Evolutionary conservation across 352 stramenopile species (phyloP), one percentile per base, ranked within the genome.

Genomic region (Blastocystis hominis): DNA sequence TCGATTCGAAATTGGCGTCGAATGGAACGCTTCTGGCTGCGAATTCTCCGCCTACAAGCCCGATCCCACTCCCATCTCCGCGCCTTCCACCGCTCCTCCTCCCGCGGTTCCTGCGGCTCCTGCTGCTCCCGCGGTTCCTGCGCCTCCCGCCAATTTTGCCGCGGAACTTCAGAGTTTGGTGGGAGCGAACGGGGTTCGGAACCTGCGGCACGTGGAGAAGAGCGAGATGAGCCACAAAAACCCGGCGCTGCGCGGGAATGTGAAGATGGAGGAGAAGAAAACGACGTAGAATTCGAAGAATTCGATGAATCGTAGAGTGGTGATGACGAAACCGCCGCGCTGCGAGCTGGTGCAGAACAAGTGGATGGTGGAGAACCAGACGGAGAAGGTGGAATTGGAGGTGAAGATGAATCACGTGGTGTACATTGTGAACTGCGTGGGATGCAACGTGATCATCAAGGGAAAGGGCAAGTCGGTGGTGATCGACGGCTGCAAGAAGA

Each of bases 391-490:
- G 36, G 76, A 76, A n/a, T 34, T 76, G 44, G 68, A 54, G 36
- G 63, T 54, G 63, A 68, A 76, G 47, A 88, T 88, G 42, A 91
- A 88, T 36, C 75, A 91, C 4, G 79, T 62, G 34, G 91, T 98
- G 86, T 97, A 97, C 91, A 94, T 98, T 75, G 98, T 95, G 88
- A 94, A 94, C 56, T 98, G 96, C 89, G 91, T 97, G 80, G 92
- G 93, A 81, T 92, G 94, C 44, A 97, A 92, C 50, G 94, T 99
- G 89, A 91, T 97, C 90, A 92, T 99, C 24, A 95, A 94, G 46
- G 96, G 95, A 81, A 98, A 99, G 91, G 95, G 95, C 89, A 98
- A 98, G 91, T 97, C 93, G 86, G 93, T 99, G 66, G 92, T 96
- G 75, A 88, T 99, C 0, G 96, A 98, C 90, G 94, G 84, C 69